These are phyloP conservation scores for Metschnikowia similis DNA, from an alignment of 805 yeast species.

Conservation along the genomic window DNA sequence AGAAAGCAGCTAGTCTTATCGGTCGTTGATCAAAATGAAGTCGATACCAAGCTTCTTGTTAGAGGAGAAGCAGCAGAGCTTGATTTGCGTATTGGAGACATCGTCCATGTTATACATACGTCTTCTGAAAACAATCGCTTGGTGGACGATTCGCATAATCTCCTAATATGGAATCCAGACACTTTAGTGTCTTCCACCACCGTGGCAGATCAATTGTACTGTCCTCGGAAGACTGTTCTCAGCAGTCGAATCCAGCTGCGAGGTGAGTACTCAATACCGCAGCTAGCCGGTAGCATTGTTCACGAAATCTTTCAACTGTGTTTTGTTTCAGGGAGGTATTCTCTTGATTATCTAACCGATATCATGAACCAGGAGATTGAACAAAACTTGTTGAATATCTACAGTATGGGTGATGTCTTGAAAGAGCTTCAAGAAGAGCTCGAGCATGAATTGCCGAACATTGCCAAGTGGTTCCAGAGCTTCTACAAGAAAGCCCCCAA, in stretches of 20 bases:
- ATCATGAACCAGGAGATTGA: conserved; percentile 40
- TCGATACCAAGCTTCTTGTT: conserved; percentile 41
- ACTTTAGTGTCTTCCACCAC: conserved; percentile 74
- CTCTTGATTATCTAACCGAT: conserved; percentile 34
- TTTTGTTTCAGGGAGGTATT: conserved; percentile 34
- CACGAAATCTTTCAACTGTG: conserved; percentile 73
- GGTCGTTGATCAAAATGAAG: conserved; percentile 39
- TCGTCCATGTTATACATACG: conserved; percentile 58
- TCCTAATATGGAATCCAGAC: conserved; percentile 85
- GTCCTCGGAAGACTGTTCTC: conserved; percentile 69
- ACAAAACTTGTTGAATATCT: conserved; percentile 46
- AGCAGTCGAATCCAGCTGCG: conserved; percentile 53
- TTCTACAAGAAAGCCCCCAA: conserved; percentile 32
- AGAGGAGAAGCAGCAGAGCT: conserved; percentile 60
- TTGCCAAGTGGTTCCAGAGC: conserved; percentile 49
- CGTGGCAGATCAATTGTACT: conserved; percentile 69
- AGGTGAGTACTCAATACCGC: conserved; percentile 58
- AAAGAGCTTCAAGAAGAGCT: conserved; percentile 43
- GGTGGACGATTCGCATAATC: conserved; percentile 53
- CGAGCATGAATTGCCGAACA: conserved; percentile 45
- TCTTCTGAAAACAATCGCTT: conserved; percentile 34
- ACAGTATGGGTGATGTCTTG: conserved; percentile 49
- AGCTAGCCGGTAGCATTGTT: conserved; percentile 77
- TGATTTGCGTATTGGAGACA: conserved; percentile 46
- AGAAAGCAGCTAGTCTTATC: conserved; percentile 51